Evolutionary conservation across 2,329 filamentous ascomycete genomes (phyloP).

Genomic region (Ploettnerulaceae sp.): DNA sequence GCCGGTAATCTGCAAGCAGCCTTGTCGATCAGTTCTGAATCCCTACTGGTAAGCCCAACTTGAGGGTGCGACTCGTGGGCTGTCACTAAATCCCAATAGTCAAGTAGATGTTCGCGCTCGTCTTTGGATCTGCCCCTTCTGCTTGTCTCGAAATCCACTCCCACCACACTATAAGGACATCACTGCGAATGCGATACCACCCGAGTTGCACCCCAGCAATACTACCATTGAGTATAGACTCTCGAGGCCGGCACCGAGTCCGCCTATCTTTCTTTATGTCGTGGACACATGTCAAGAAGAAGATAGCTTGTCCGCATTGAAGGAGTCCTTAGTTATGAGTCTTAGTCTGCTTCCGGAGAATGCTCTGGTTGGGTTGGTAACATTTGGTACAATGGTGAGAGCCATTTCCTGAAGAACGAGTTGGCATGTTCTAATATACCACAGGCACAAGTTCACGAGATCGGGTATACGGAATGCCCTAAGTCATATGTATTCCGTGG

Average conservation of each 20-base stretch:
- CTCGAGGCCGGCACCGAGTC: slow-evolving; percentile 74
- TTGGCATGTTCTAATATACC: background rate
- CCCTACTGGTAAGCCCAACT: slow-evolving; percentile 74
- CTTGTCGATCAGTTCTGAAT: slow-evolving; percentile 92
- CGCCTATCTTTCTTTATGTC: slow-evolving; percentile 82
- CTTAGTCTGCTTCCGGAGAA: slow-evolving; percentile 76
- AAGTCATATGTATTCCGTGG: slow-evolving; percentile 98
- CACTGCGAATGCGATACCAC: slow-evolving; percentile 74
- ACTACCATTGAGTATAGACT: slow-evolving; percentile 89
- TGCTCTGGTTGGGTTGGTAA: slow-evolving; percentile 77
- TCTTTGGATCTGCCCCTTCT: slow-evolving; percentile 88
- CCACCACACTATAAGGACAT: slow-evolving; percentile 89
- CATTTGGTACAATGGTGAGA: slow-evolving; percentile 85
- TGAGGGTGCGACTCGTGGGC: background rate
- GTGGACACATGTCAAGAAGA: slow-evolving; percentile 88
- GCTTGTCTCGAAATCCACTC: slow-evolving; percentile 74
- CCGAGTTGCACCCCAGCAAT: slow-evolving; percentile 74
- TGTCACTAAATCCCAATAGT: slow-evolving; percentile 39
- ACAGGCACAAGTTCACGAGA: slow-evolving; percentile 91
- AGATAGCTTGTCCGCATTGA: slow-evolving; percentile 75
- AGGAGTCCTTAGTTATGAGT: slow-evolving; percentile 83
- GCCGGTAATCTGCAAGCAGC: slow-evolving; percentile 92
- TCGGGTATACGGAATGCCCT: slow-evolving; percentile 95
- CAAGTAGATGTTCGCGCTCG: slow-evolving; percentile 80
- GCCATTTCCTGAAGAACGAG: slow-evolving; percentile 2